Base-by-base conservation (phyloP, 352 stramenopile species). In the Globisporangium carolinianum region DNA sequence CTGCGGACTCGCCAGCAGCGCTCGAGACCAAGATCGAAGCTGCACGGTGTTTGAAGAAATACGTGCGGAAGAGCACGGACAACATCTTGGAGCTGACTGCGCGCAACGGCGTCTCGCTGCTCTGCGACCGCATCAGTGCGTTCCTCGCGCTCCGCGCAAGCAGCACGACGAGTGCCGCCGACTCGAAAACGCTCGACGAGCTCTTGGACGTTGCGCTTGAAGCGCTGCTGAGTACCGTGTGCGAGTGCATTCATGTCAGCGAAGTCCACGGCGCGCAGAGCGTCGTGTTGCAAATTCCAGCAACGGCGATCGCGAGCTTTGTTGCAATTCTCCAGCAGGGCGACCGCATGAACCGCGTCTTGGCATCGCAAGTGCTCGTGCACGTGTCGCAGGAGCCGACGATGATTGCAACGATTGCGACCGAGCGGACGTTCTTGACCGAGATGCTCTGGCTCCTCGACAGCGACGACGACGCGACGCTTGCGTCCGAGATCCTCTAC, bases 381-480 rank as follows among this genome's bases (percentile, higher is more conserved):
- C 70, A 83, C 45, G 67, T 83, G 0, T 82, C 79, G 2, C 75
- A 82, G 48, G 79, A 90, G 50, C 71, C 75, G 5, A 76, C 76
- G 3, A 65, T 92, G 53, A 73, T 88, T 17, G 59, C 59, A 7
- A 72, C 74, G 47, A 62, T 89, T 48, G 64, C 73, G 1, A 71
- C 80, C 41, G 76, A 87, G 43, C 55, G 72, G 9, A 69, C 74
- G 43, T 89, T 90, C 38, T 73, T 90, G 45, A 77, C 83, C 24
- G 78, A 92, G 59, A 63, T 90, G 18, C 77, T 85, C 66, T 72
- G 79, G 61, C 80, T 92, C 67, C 64, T 92, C 14, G 79, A 87
- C 41, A 83, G 68, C 42, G 78, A 87, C 50, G 79, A 92, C 51
- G 78, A 89, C 51, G 83, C 74, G 58, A 76, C 72, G 2, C 68